Percentiles rank a stretch among this genome's conserved stretches.
Conservation (phyloP, 495 filamentous ascomycete species). For the Tuber umbilicatum region DNA sequence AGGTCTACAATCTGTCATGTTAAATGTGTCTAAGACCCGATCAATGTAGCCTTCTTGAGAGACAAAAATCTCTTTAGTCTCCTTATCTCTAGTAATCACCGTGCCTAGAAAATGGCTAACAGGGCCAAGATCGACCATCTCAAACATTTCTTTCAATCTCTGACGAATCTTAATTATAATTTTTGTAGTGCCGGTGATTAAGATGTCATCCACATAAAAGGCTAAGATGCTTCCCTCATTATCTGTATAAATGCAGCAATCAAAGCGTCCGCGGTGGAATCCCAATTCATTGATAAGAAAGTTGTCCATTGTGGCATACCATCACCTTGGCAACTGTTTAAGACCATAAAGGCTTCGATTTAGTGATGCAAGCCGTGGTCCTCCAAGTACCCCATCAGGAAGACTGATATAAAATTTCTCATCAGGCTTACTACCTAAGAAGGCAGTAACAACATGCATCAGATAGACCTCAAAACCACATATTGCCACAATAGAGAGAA, state of each 20-base stretch:
- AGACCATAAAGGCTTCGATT: neutral
- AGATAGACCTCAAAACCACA: neutral
- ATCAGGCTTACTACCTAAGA: neutral
- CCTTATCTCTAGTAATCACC: no score
- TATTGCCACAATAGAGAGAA: neutral
- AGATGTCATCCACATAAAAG: neutral
- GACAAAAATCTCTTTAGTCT: no score
- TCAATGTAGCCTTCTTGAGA: no score
- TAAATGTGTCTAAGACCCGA: no score
- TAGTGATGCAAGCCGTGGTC: neutral
- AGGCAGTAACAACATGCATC: neutral
- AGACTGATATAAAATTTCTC: neutral
- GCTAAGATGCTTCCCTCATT: neutral
- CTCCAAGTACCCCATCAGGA: neutral
- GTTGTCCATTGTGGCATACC: neutral
- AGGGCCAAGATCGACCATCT: no score
- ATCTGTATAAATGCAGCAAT: neutral
- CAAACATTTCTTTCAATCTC: no score
- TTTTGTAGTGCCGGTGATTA: neutral
- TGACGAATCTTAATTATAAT: no score
- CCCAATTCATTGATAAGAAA: neutral
- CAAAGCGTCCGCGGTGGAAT: neutral
- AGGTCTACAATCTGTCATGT: no score
- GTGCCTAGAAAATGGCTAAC: no score
- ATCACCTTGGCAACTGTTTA: neutral